Evolutionary conservation across 1,139 yeast genomes (phyloP), one percentile per base, ranked within the genome.

Genomic region (Sugiyamaella neomexicana): DNA sequence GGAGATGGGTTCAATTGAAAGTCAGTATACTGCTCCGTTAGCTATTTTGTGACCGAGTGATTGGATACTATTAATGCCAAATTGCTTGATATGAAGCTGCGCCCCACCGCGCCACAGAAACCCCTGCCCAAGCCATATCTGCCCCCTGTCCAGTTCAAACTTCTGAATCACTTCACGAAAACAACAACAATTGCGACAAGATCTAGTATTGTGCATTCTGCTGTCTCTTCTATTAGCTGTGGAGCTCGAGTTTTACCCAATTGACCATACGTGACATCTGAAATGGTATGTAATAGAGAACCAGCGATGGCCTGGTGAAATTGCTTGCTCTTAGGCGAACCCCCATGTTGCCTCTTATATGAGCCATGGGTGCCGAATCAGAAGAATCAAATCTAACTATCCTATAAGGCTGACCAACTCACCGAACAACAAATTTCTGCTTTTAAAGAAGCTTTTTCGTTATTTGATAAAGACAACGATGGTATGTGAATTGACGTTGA

Each of bases 341-440:
- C 31, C n/a, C n/a, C n/a, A n/a, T n/a, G n/a, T n/a, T n/a, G n/a
- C n/a, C n/a, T n/a, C n/a, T n/a, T n/a, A n/a, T n/a, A n/a, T n/a
- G n/a, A n/a, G n/a, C n/a, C n/a, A n/a, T n/a, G n/a, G n/a, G n/a
- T n/a, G n/a, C n/a, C n/a, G n/a, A n/a, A n/a, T n/a, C n/a, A n/a
- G n/a, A n/a, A n/a, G n/a, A n/a, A n/a, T 20, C 23, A 12, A 36
- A 12, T 15, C 41, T 38, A 38, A 38, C 41, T 9, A 6, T 17
- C 23, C 17, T 10, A 2, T n/a, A 31, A 61, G 89, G 84, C 95
- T 67, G 95, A 88, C 64, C 87, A 90, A 76, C 82, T 93, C 68
- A 88, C 97, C 48, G 96, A 91, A 71, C 95, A 89, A 75, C 99
- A 93, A 77, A 89, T 91, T 68, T 88, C 95, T 59, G 98, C 95